Evolutionary conservation across 2,329 filamentous ascomycete genomes (phyloP).

Genomic region (Cladophialophora chaetospira): DNA sequence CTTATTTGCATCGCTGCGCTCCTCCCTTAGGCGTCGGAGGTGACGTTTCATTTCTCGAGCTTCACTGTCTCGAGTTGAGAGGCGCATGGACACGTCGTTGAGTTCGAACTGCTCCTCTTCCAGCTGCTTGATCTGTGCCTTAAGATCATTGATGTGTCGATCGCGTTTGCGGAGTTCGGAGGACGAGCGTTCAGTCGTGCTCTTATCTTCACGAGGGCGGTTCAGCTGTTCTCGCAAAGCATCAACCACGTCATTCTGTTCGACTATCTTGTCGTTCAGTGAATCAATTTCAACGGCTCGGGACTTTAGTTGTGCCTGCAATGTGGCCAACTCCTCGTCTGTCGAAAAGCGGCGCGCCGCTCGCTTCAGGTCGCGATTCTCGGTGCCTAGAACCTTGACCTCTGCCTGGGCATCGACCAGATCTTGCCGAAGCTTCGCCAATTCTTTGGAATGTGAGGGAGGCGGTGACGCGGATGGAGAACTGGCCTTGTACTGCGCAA

Average conservation of each 20-base stretch:
- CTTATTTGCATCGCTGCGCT: slow-evolving; percentile 45
- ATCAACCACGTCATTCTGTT: slow-evolving; percentile 68
- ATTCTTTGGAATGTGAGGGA: slow-evolving; percentile 59
- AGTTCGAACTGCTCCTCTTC: slow-evolving; percentile 48
- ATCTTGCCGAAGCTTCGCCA: slow-evolving; percentile 62
- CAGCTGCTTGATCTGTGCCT: slow-evolving; percentile 64
- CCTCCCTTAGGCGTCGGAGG: slow-evolving; percentile 62
- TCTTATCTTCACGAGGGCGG: slow-evolving; percentile 55
- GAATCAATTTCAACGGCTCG: slow-evolving; percentile 59
- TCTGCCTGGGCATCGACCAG: slow-evolving; percentile 62
- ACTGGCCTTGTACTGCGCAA: slow-evolving; percentile 48
- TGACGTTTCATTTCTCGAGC: slow-evolving; percentile 61
- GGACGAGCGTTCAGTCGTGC: slow-evolving; percentile 66
- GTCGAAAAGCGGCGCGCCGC: slow-evolving; percentile 54
- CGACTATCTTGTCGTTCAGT: slow-evolving; percentile 70
- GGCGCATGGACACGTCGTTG: slow-evolving; percentile 67
- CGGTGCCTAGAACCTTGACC: slow-evolving; percentile 56
- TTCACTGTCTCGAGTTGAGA: slow-evolving; percentile 68
- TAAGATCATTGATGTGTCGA: slow-evolving; percentile 59
- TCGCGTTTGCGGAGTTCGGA: slow-evolving; percentile 71
- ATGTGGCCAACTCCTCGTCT: slow-evolving; percentile 46
- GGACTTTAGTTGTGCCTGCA: slow-evolving; percentile 51
- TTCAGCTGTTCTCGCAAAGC: slow-evolving; percentile 50
- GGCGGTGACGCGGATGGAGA: slow-evolving; percentile 55
- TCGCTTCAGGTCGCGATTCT: slow-evolving; percentile 54